phyloP scores from a whole-genome alignment of 768 basidiomycete genomes.

The Amanita molliuscula region DNA sequence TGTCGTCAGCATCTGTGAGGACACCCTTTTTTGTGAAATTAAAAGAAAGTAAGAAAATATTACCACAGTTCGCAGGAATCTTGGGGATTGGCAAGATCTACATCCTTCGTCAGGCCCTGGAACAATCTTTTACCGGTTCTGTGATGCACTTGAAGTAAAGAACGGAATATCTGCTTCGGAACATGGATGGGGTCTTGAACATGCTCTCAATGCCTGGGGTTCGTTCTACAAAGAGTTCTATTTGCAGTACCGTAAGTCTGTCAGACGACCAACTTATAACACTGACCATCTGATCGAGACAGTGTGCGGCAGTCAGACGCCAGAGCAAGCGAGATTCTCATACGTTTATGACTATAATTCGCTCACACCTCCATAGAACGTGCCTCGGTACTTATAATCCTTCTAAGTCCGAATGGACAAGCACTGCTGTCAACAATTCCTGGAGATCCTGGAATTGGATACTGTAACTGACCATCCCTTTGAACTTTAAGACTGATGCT shows the following conservation, averaged over 20 bases:
- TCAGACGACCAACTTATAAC: background rate
- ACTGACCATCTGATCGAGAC: background rate
- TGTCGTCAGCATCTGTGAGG: conserved; percentile 46
- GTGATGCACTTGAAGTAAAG: conserved; percentile 59
- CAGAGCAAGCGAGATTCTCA: conserved; percentile 29
- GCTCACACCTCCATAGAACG: conserved; percentile 14
- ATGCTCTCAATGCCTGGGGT: conserved; percentile 54
- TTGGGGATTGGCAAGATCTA: conserved; percentile 62
- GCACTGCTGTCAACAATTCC: conserved; percentile 44
- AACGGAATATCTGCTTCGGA: conserved; percentile 38
- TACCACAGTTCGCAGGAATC: conserved; percentile 38
- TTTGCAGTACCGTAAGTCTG: conserved; percentile 29
- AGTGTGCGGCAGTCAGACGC: conserved; percentile 43
- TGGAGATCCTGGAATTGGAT: conserved; percentile 66
- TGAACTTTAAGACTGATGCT: background rate
- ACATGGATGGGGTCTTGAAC: conserved; percentile 50
- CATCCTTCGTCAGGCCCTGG: conserved; percentile 38
- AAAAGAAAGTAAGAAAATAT: conserved; percentile 25
- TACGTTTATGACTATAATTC: background rate
- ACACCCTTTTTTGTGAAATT: conserved; percentile 21
- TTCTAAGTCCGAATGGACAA: conserved; percentile 34
- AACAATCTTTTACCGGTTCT: conserved; percentile 47
- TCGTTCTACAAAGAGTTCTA: conserved; percentile 45
- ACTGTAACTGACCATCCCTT: conserved; percentile 26
- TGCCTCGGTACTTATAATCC: conserved; percentile 35